Percentiles rank a stretch among this genome's conserved stretches.
phyloP scores from a whole-genome alignment of 106 monocot species.

The Dendrobium chrysotoxum region DNA sequence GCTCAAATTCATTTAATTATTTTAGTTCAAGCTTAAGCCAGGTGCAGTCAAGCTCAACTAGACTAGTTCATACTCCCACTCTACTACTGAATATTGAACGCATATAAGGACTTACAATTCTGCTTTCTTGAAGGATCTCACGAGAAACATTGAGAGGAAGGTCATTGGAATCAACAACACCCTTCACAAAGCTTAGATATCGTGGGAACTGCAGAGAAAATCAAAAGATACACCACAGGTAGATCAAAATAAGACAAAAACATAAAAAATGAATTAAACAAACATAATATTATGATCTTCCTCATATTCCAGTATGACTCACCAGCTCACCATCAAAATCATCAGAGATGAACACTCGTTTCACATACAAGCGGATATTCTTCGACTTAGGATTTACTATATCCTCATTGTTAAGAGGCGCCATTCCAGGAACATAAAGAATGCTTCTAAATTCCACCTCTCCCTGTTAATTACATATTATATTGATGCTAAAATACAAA shows the following conservation, averaged over 20 bases:
- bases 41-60: neutral
- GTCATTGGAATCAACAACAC: conserved; percentile 96
- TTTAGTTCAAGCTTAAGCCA: neutral
- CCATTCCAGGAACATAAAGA: conserved; percentile 94
- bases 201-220: conserved; percentile 69
- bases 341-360: conserved; percentile 97
- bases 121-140: conserved; percentile 97
- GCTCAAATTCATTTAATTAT: neutral
- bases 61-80: neutral
- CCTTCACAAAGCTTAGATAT: conserved; percentile 97
- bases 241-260: neutral
- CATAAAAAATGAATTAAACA: neutral
- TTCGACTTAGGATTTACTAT: conserved; percentile 89
- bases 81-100: neutral
- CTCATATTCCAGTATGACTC: conserved; percentile 10
- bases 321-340: conserved; percentile 99
- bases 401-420: conserved; percentile 93
- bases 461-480: conserved; percentile 40
- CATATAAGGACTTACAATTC: conserved; percentile 66
- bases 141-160: conserved; percentile 98
- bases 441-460: conserved; percentile 98
- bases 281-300: neutral
- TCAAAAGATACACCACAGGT: neutral
- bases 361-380: conserved; percentile 93
- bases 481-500: conserved; percentile 1